Percentiles rank a stretch among this genome's conserved stretches.
These are phyloP conservation scores for Cystobasidium pallidum DNA, from an alignment of 1,284 basidiomycete species.

Conservation along the genomic window DNA sequence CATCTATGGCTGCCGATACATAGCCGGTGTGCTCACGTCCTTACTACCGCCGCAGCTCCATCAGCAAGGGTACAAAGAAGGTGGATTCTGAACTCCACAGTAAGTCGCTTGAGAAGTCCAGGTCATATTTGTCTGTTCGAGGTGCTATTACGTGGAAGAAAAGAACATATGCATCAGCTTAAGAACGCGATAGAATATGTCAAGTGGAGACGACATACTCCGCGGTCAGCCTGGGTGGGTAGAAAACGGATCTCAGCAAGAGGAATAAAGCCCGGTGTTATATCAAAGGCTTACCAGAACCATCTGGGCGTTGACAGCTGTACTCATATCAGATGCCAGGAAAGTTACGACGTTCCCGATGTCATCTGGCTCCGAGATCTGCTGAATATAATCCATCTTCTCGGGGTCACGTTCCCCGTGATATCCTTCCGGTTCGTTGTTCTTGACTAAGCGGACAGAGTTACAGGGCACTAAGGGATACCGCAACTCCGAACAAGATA, in stretches of 20 bases:
- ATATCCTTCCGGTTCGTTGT: slow-evolving; percentile 12
- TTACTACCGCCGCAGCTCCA: neutral
- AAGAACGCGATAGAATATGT: too few species aligned
- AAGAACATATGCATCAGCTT: too few species aligned
- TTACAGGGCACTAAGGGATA: too few species aligned
- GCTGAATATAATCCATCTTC: slow-evolving; percentile 8
- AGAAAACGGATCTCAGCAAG: too few species aligned
- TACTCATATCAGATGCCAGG: slow-evolving; percentile 3
- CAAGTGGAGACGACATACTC: too few species aligned
- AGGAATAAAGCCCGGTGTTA: too few species aligned
- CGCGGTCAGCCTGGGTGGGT: too few species aligned
- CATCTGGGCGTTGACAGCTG: slow-evolving; percentile 8
- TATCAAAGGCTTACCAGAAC: neutral
- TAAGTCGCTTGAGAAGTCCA: slow-evolving; percentile 7
- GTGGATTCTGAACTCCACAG: neutral
- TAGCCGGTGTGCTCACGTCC: too few species aligned
- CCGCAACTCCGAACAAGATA: too few species aligned
- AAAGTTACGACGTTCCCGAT: slow-evolving; percentile 12
- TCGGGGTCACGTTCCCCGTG: neutral
- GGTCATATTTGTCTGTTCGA: neutral
- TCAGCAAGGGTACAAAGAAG: neutral
- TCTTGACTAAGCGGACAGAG: slow-evolving; percentile 1
- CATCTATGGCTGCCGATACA: too few species aligned
- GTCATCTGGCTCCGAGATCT: slow-evolving; percentile 11
- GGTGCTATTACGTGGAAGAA: neutral